phyloP scores from a whole-genome alignment of 441 rosid species.

The Gossypium davidsonii region DNA sequence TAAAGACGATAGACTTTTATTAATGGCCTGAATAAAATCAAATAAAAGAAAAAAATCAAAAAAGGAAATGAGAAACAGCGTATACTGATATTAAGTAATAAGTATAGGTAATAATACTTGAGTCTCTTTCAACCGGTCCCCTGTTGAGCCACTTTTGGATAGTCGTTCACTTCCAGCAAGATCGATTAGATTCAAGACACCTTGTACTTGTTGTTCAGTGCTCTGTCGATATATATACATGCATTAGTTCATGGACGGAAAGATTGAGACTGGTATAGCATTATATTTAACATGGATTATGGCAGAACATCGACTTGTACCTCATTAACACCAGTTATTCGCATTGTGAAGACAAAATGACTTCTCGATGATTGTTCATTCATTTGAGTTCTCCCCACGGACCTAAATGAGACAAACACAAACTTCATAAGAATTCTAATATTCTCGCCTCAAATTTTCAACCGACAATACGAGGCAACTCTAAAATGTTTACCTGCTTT shows the following conservation, averaged over 20 bases:
- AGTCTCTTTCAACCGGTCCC: constrained; percentile 44
- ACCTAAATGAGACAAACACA: constrained; percentile 32
- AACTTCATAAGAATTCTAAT: neutral
- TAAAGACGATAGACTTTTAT: constrained; percentile 76
- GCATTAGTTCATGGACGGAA: neutral
- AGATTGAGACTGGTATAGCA: neutral
- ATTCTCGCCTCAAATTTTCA: neutral
- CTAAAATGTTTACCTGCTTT: constrained; percentile 52
- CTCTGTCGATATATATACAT: constrained; percentile 21
- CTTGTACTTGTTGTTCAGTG: constrained; percentile 48
- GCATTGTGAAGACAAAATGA: constrained; percentile 85
- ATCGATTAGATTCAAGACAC: constrained; percentile 43
- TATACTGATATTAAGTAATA: constrained; percentile 9
- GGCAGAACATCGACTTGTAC: constrained; percentile 24
- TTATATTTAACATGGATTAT: neutral
- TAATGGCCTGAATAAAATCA: constrained; percentile 58
- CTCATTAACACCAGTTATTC: constrained; percentile 86
- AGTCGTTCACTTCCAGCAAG: constrained; percentile 48
- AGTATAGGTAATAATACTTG: constrained; percentile 20
- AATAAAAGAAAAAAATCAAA: neutral
- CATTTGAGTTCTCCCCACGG: constrained; percentile 95
- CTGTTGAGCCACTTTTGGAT: constrained; percentile 42
- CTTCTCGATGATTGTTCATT: constrained; percentile 96
- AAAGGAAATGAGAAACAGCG: neutral
- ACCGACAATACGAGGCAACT: neutral